These are phyloP conservation scores for Gossypium lobatum DNA, from an alignment of 441 rosid species.

Conservation along the genomic window DNA sequence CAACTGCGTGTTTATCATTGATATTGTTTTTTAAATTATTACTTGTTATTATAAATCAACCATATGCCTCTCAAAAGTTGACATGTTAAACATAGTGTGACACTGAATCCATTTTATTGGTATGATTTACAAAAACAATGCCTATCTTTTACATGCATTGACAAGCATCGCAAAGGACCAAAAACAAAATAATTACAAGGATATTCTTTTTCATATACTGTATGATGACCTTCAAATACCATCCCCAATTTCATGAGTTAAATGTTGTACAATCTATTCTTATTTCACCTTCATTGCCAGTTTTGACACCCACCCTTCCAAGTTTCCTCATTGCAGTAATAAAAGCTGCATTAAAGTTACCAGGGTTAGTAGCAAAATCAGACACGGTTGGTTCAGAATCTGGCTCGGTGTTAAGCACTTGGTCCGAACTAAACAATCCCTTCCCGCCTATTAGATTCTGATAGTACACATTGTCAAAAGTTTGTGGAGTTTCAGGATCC, in stretches of 20 bases:
- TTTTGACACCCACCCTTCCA: background rate
- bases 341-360: background rate
- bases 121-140: background rate
- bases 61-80: no score
- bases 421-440: background rate
- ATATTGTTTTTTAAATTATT: background rate
- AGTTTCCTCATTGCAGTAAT: background rate
- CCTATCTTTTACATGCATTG: background rate
- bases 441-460: background rate
- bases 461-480: background rate
- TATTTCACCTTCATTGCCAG: background rate
- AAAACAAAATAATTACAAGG: background rate
- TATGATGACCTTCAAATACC: no score
- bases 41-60: background rate
- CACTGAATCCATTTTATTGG: background rate
- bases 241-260: conserved; percentile 44
- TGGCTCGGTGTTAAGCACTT: background rate
- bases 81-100: background rate
- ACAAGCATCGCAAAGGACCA: background rate
- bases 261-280: background rate
- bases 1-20: background rate
- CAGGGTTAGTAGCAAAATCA: conserved; percentile 5
- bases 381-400: background rate
- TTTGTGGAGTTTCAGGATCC: background rate
- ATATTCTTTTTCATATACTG: no score